Percentiles rank a stretch among this genome's conserved stretches.
Conservation (phyloP, 208 protist species). For the Crithidia expoeki region DNA sequence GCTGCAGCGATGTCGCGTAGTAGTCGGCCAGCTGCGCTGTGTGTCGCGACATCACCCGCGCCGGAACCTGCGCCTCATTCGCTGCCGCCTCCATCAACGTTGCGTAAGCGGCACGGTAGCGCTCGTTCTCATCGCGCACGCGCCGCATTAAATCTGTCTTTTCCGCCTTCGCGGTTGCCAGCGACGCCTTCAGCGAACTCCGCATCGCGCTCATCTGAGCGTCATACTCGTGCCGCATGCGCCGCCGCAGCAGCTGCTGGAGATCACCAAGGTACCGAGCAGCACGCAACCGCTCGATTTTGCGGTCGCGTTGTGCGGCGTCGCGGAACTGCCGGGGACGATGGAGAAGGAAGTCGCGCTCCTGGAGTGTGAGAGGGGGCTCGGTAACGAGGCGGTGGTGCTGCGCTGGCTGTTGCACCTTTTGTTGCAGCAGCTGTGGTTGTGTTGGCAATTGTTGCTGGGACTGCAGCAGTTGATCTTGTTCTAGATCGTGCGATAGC, state of each 20-base stretch:
- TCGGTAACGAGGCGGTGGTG: slow-evolving; percentile 27
- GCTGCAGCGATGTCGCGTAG: slow-evolving; percentile 71
- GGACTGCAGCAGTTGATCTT: background rate
- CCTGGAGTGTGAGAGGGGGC: slow-evolving; percentile 52
- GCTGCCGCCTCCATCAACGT: slow-evolving; percentile 71
- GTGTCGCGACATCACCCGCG: slow-evolving; percentile 68
- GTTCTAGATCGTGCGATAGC: background rate
- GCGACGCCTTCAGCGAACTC: slow-evolving; percentile 38
- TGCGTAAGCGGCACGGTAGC: slow-evolving; percentile 76
- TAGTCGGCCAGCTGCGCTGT: slow-evolving; percentile 69
- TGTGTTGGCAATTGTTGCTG: background rate
- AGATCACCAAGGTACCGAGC: slow-evolving; percentile 71
- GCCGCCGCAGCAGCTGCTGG: slow-evolving; percentile 65
- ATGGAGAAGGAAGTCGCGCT: slow-evolving; percentile 47
- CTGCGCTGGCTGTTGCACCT: background rate
- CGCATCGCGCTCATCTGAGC: slow-evolving; percentile 51
- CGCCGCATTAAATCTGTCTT: slow-evolving; percentile 58
- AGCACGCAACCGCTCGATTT: slow-evolving; percentile 81
- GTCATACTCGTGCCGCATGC: slow-evolving; percentile 74
- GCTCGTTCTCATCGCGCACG: slow-evolving; percentile 78
- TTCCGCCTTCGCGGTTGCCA: slow-evolving; percentile 36
- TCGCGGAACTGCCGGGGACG: slow-evolving; percentile 61
- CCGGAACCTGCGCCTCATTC: slow-evolving; percentile 64
- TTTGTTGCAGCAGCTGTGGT: background rate
- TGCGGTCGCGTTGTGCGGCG: slow-evolving; percentile 62